Base-by-base conservation (phyloP, 306 rosid genomes). In the Quercus parvula region DNA sequence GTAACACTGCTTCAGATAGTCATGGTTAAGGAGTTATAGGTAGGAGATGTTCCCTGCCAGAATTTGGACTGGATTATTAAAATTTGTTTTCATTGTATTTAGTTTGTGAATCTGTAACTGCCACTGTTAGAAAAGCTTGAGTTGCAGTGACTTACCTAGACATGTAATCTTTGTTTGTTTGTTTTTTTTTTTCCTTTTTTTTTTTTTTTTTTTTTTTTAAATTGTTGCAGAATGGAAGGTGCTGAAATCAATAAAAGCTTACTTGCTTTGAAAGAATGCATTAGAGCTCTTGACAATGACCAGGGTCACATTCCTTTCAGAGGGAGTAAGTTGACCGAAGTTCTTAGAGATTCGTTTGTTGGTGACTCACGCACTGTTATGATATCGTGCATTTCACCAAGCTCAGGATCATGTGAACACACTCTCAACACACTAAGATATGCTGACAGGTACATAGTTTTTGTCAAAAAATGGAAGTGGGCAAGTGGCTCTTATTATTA, bases 241-340 rank as follows among this genome's bases (percentile, higher is more conserved):
- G 97, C 97, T 62, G 97, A 89, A 86, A 92, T 92, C 56, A 92
- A 92, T 88, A 92, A 92, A 84, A 92, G 97, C 86, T 85, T 92
- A 67, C 95, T 92, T 69, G 95, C 97, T 56, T 69, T 90, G 56
- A 92, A 92, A 71, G 95, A 92, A 88, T 90, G 95, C 89, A 92
- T 90, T 54, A 87, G 97, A 86, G 97, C 95, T 19, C 89, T 90
- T n/a, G 97, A 92, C 86, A 89, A 84, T 63, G 92, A 92, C 84
- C 97, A 92, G 75, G 92, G 95, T 56, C 97, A 90, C 83, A 92
- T 92, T 80, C 97, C 97, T 86, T 92, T 92, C 84, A 85, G 97
- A 87, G 97, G 97, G 84, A 92, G 97, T 81, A 90, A 92, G 85
- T 82, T 92, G 83, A 92, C 97, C 2, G 97, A 92, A 90, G 97